Evolutionary conservation across 2,329 filamentous ascomycete species (phyloP), one percentile per base, ranked within the genome.

Genomic region (Diplodia sapinea): DNA sequence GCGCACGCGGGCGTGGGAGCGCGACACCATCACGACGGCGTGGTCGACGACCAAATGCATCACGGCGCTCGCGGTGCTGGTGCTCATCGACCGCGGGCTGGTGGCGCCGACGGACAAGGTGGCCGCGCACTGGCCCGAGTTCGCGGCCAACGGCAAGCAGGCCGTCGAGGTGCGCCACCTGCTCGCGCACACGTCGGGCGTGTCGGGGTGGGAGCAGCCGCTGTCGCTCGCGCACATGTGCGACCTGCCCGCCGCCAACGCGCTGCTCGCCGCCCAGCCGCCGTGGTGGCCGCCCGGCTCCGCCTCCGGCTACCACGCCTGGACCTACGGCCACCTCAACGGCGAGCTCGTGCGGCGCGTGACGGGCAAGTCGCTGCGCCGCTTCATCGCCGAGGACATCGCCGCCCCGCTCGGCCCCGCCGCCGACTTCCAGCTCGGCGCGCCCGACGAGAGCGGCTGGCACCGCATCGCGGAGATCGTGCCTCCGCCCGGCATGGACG

Each of bases 1-100:
- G 0, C 71, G 71, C 1, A 78, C 72, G 0, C 66, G 70, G 1
- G 74, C 75, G 3, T 84, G 82, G 82, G 70, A 72, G 4, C 59
- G 75, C 55, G 74, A 83, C 43, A 63, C 59, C 47, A 63, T 63
- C 47, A n/a, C 59, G 9, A 63, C 29, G 15, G 47, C 64, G 4
- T 77, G 71, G 69, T 76, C 76, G 6, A 72, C 66, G 7, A 73
- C 72, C 26, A 78, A 78, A 61, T 65, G 72, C 3, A 68, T 76
- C 51, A 72, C 71, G 8, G 69, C 70, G 3, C 62, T 77, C 1
- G 75, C 75, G 0, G 72, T 72, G 0, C 68, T 73, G 1, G 68
- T 74, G 0, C 73, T 75, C 1, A 65, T 72, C 38, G 72, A 77
- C 38, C 71, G 74, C 7, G 74, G 75, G 17, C 63, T 73, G 0